phyloP scores from a whole-genome alignment of 768 basidiomycete species.

The Podaxis carcinomalis region DNA sequence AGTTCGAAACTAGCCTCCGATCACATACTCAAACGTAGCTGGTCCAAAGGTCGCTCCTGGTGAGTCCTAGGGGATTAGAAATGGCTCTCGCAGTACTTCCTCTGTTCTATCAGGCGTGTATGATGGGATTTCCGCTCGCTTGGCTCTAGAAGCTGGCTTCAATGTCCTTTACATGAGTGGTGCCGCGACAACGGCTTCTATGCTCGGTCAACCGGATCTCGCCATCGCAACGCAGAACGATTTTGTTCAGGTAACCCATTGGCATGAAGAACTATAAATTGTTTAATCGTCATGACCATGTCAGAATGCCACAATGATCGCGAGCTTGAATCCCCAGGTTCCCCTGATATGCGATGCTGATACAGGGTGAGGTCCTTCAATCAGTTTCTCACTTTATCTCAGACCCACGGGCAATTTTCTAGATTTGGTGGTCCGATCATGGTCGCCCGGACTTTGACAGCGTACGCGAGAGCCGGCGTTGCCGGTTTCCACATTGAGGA shows the following conservation, averaged over 20 bases:
- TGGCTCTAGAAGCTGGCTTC: constrained; percentile 49
- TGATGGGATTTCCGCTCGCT: constrained; percentile 48
- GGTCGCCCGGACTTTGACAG: constrained; percentile 48
- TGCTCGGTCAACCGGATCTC: constrained; percentile 50
- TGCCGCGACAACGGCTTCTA: constrained; percentile 47
- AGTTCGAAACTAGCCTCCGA: not conserved
- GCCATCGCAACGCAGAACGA: constrained; percentile 54
- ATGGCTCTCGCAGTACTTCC: not conserved
- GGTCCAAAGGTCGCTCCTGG: constrained; percentile 7
- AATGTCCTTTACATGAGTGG: constrained; percentile 50
- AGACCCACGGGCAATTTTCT: not conserved
- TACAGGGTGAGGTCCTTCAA: constrained; percentile 34
- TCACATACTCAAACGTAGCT: not conserved
- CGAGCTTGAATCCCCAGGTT: constrained; percentile 38
- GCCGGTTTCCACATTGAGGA: constrained; percentile 55
- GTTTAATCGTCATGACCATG: not conserved
- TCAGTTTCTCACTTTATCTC: not conserved
- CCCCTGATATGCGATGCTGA: constrained; percentile 56
- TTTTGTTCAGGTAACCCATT: constrained; percentile 36
- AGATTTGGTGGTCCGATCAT: constrained; percentile 53
- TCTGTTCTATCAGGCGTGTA: constrained; percentile 35
- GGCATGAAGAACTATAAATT: not conserved
- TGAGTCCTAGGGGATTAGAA: not conserved
- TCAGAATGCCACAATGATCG: constrained; percentile 44
- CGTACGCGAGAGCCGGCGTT: constrained; percentile 46